phyloP scores from a whole-genome alignment of 2,329 filamentous ascomycete genomes.

The Pestalotiopsis sp. region DNA sequence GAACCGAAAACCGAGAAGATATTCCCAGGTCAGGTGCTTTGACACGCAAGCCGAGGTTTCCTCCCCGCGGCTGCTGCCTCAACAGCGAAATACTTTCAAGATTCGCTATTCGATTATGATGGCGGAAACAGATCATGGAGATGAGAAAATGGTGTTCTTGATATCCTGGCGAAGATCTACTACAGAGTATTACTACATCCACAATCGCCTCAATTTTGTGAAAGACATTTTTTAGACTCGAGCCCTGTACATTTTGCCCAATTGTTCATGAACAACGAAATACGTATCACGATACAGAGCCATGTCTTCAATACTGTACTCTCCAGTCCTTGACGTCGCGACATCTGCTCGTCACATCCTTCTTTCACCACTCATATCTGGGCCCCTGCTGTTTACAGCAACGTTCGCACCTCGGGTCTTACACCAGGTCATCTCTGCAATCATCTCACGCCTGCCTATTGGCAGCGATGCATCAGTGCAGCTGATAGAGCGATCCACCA shows the following conservation, averaged over 20 bases:
- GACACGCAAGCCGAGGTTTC: neutral
- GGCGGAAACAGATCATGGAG: neutral
- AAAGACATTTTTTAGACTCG: neutral
- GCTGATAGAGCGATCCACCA: neutral
- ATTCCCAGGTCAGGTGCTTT: neutral
- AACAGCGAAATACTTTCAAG: neutral
- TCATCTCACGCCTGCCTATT: neutral
- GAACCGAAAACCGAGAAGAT: neutral
- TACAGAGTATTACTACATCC: neutral
- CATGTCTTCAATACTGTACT: slow-evolving; percentile 3
- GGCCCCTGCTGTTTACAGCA: neutral
- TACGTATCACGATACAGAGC: neutral
- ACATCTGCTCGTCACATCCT: neutral
- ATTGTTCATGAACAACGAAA: neutral
- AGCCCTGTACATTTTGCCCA: neutral
- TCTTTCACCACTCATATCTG: neutral
- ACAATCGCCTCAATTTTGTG: neutral
- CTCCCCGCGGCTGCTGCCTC: neutral
- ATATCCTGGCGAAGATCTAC: neutral
- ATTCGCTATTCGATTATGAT: neutral
- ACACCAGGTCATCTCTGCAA: neutral
- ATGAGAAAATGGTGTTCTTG: neutral
- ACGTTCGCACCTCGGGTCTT: neutral
- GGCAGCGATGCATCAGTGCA: neutral
- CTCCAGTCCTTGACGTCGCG: neutral